These are phyloP conservation scores for Acmispon strigosus DNA, from an alignment of 306 rosid species.

Conservation along the genomic window DNA sequence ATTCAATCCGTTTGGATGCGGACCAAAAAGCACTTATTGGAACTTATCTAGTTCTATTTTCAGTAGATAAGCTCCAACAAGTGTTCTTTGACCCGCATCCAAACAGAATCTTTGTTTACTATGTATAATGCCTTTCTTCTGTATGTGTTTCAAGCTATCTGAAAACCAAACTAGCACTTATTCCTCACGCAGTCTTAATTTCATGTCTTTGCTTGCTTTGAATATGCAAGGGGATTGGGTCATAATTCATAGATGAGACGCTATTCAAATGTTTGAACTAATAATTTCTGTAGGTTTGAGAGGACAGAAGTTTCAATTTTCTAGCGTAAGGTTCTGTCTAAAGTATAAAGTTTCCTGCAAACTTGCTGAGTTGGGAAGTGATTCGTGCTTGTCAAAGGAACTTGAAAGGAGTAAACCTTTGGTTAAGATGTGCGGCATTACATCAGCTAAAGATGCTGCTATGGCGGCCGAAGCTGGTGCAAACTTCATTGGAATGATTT, in stretches of 20 bases:
- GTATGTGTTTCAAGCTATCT: background rate
- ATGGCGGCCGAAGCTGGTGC: constrained; percentile 97
- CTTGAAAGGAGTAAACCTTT: constrained; percentile 43
- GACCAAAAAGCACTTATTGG: too few species aligned
- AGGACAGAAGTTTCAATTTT: constrained; percentile 25
- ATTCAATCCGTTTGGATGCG: too few species aligned
- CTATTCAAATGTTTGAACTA: background rate
- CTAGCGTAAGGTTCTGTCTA: constrained; percentile 20
- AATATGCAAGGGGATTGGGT: background rate
- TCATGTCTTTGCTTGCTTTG: background rate
- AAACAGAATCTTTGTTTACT: background rate
- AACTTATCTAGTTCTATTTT: too few species aligned
- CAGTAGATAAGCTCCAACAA: too few species aligned
- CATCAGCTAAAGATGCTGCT: constrained; percentile 87
- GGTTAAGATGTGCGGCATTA: constrained; percentile 94
- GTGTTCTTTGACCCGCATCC: too few species aligned
- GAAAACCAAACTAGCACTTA: background rate
- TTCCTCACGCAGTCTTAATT: background rate
- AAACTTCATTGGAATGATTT: constrained; percentile 86
- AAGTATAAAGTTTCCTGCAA: constrained; percentile 41
- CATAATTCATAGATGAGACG: background rate
- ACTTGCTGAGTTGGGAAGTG: constrained; percentile 26
- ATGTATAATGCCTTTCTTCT: background rate
- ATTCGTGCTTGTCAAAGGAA: constrained; percentile 24
- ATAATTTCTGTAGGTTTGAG: constrained; percentile 36